Conservation (phyloP, 495 filamentous ascomycete species). For the Penicillium egyptiacum region DNA sequence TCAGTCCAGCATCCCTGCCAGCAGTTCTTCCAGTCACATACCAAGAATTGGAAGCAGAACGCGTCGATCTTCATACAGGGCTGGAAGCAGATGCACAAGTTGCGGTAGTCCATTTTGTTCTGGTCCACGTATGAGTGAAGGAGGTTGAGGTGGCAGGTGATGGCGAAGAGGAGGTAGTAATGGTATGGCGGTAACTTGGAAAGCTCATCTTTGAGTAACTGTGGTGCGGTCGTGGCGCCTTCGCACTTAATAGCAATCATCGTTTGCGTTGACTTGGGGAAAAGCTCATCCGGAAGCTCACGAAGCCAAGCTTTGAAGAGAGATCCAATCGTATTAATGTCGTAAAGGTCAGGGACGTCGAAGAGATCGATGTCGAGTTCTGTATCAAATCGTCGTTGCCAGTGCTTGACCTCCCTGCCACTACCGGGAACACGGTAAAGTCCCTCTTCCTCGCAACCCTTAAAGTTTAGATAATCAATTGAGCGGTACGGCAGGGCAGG, state of each 20-base stretch:
- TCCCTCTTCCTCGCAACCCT: slow-evolving; percentile 86
- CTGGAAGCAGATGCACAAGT: slow-evolving; percentile 92
- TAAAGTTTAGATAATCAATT: slow-evolving; percentile 91
- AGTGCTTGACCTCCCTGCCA: slow-evolving; percentile 77
- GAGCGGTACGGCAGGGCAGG: slow-evolving; percentile 87
- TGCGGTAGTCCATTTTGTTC: slow-evolving; percentile 94
- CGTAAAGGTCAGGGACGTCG: slow-evolving; percentile 77
- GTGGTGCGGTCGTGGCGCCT: slow-evolving; percentile 72
- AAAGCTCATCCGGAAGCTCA: slow-evolving; percentile 87
- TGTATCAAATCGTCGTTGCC: slow-evolving; percentile 85
- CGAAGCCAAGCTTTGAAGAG: slow-evolving; percentile 92
- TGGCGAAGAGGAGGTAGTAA: slow-evolving; percentile 94
- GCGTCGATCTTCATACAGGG: slow-evolving; percentile 89
- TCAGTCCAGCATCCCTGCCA: slow-evolving; percentile 97
- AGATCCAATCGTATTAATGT: slow-evolving; percentile 90
- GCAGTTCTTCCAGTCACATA: slow-evolving; percentile 89
- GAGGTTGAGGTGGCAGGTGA: slow-evolving; percentile 88
- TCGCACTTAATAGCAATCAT: slow-evolving; percentile 71
- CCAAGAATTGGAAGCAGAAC: slow-evolving; percentile 87
- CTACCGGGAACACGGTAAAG: slow-evolving; percentile 86
- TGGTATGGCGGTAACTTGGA: slow-evolving; percentile 88
- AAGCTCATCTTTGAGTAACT: slow-evolving; percentile 82
- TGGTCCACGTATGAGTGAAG: slow-evolving; percentile 80
- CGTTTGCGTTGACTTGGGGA: slow-evolving; percentile 76
- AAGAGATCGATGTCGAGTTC: slow-evolving; percentile 86